Base-by-base conservation (phyloP, 768 basidiomycete genomes). In the Boletus sp. region DNA sequence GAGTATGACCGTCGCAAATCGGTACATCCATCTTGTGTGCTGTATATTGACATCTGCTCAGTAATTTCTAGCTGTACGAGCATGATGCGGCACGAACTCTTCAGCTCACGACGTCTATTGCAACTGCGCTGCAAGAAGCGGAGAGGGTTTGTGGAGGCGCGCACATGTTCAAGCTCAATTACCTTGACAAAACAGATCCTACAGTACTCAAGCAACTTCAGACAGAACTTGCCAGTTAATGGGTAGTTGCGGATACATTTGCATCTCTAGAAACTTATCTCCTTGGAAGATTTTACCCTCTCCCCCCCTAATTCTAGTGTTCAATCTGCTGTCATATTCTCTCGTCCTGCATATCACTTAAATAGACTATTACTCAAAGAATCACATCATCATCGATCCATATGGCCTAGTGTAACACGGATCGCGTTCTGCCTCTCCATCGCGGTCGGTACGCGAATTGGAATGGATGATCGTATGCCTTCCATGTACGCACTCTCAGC, bases 1-100 rank as follows among this genome's bases (percentile, higher is more conserved):
- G 93, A 95, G 68, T 86, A 86, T 59, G 72, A 77, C n/a, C 87
- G 93, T 32, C 82, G 90, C 40, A 82, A 84, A 73, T 72, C 74
- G 53, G 93, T 93, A 67, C 34, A 80, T 72, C 17, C 3, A 44
- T 42, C 25, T 27, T 29, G 5, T 54, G 14, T 49, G 14, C 33
- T 50, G 49, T 21, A n/a, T 38, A 19, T 32, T 32, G 41, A 55
- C 56, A 45, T 47, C 33, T n/a, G 23, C 43, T 59, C n/a, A 64
- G n/a, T 37, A 32, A 32, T 32, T 52, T 51, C 11, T 62, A 95
- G 93, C 65, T 87, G 13, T 84, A 82, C 55, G 78, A 88, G 13
- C 75, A 70, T 25, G 93, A 95, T 65, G 85, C 86, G 0, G 81
- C 92, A 35, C 82, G 85, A n/a, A 83, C 78, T 4, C 72, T 76